These are phyloP conservation scores for Verticillium nubilum DNA, from an alignment of 2,329 filamentous ascomycete species.

Conservation along the genomic window DNA sequence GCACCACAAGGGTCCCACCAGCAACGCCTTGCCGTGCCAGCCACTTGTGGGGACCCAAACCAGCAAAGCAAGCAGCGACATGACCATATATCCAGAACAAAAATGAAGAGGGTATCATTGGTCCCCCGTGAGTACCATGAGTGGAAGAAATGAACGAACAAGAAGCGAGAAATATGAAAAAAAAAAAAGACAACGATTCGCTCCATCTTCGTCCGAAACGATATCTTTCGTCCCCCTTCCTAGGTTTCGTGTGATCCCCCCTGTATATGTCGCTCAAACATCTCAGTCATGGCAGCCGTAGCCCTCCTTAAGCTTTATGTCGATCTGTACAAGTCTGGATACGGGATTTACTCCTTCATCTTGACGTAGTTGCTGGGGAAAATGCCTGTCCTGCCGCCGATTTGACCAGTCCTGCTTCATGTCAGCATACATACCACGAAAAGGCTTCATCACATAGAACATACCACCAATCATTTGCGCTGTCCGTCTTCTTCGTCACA, in stretches of 20 bases:
- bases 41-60: background rate
- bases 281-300: background rate
- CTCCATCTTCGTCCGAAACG: background rate
- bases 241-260: background rate
- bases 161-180: background rate
- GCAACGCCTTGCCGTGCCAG: background rate
- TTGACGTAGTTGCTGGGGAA: conserved; percentile 82
- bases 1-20: background rate
- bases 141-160: background rate
- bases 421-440: conserved; percentile 3
- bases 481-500: conserved; percentile 90
- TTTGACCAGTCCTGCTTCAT: conserved; percentile 69
- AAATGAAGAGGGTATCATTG: background rate
- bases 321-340: background rate
- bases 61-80: background rate
- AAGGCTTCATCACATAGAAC: conserved; percentile 24
- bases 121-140: background rate
- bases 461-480: conserved; percentile 90
- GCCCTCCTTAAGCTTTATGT: background rate
- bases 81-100: background rate
- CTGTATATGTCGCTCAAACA: background rate
- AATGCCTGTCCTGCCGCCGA: conserved; percentile 80
- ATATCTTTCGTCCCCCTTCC: background rate
- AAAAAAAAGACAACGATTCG: background rate
- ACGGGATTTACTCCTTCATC: conserved; percentile 45